Evolutionary conservation across 139 green algal genomes (phyloP).

Genomic region (Spirogloea muscicola): DNA sequence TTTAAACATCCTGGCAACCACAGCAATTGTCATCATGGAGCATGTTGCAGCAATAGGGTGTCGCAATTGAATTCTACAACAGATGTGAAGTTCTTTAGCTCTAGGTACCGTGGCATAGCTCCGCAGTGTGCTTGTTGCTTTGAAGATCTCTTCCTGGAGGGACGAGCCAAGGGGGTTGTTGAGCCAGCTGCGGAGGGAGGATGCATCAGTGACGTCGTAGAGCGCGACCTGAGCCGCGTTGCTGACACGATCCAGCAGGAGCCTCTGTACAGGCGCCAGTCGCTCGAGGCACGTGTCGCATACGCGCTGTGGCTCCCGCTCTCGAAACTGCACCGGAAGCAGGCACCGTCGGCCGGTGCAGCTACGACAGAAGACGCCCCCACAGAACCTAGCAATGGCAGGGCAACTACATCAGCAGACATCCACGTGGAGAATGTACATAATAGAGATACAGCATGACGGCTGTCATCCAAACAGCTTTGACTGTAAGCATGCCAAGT

Average conservation of each 20-base stretch:
- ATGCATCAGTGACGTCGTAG: slow-evolving; percentile 40
- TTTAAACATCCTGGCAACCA: too few species aligned
- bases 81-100: too few species aligned
- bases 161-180: slow-evolving; percentile 31
- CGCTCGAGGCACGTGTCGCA: slow-evolving; percentile 41
- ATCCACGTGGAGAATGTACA: too few species aligned
- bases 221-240: slow-evolving; percentile 28
- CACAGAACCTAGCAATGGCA: slow-evolving; percentile 46
- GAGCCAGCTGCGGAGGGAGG: slow-evolving; percentile 25
- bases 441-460: too few species aligned
- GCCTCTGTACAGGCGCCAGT: slow-evolving; percentile 25
- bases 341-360: slow-evolving; percentile 17
- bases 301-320: slow-evolving; percentile 36
- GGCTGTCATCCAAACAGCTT: too few species aligned
- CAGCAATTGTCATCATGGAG: too few species aligned
- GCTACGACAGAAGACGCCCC: slow-evolving; percentile 3
- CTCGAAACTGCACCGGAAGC: slow-evolving; percentile 21
- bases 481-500: too few species aligned
- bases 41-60: too few species aligned
- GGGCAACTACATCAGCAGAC: too few species aligned
- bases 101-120: slow-evolving; percentile 30
- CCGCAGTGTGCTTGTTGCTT: slow-evolving; percentile 36
- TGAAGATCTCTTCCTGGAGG: slow-evolving; percentile 50
- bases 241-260: slow-evolving; percentile 15
- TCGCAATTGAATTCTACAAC: too few species aligned